Evolutionary conservation across 805 yeast genomes (phyloP).

Genomic region (Metahyphopichia silvanorum): DNA sequence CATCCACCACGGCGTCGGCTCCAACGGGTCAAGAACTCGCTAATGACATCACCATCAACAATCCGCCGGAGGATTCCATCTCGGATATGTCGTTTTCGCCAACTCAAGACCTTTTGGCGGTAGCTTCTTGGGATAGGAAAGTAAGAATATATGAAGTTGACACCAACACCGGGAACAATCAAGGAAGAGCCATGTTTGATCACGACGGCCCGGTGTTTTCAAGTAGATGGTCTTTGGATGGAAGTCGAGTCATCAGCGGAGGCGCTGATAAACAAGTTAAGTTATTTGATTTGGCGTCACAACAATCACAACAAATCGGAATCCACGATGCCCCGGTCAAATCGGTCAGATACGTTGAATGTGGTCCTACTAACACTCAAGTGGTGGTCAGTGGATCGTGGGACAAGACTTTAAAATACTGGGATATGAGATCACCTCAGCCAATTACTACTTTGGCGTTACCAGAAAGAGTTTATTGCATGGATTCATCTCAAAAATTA

Average conservation of each 20-base stretch:
- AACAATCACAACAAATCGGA: slow-evolving; percentile 83
- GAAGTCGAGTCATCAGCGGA: slow-evolving; percentile 72
- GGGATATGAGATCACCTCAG: slow-evolving; percentile 87
- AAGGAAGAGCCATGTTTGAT: slow-evolving; percentile 85
- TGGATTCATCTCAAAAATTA: slow-evolving; percentile 80
- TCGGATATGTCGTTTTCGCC: slow-evolving; percentile 85
- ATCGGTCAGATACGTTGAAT: slow-evolving; percentile 70
- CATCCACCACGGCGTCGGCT: slow-evolving; percentile 31
- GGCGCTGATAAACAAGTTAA: slow-evolving; percentile 90
- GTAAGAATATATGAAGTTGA: slow-evolving; percentile 88
- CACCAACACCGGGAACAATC: slow-evolving; percentile 68
- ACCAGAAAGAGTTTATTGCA: slow-evolving; percentile 88
- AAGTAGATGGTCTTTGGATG: slow-evolving; percentile 82
- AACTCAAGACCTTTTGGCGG: slow-evolving; percentile 75
- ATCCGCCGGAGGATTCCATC: slow-evolving; percentile 90
- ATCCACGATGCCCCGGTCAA: slow-evolving; percentile 80
- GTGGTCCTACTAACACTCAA: slow-evolving; percentile 79
- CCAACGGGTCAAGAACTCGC: slow-evolving; percentile 58
- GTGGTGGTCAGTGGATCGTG: slow-evolving; percentile 91
- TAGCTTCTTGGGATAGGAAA: slow-evolving; percentile 91
- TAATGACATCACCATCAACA: slow-evolving; percentile 66
- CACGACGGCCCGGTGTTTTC: slow-evolving; percentile 86
- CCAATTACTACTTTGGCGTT: slow-evolving; percentile 78
- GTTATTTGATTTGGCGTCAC: slow-evolving; percentile 75
- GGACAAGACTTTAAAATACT: slow-evolving; percentile 92